phyloP scores from a whole-genome alignment of 345 rosid genomes.

The Trapa incisa region DNA sequence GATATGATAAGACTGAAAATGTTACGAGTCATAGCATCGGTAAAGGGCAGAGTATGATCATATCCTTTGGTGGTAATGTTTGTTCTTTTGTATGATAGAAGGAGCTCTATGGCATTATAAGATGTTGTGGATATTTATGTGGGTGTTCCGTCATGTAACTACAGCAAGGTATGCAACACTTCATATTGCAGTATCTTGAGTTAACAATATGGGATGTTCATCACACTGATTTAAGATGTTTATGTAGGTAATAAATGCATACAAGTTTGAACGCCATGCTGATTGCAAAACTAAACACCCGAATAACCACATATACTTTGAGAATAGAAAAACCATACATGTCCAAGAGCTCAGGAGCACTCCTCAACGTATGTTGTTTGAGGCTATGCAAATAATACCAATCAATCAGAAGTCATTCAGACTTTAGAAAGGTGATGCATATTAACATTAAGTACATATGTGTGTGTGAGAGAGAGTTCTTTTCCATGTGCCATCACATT shows the following conservation, averaged over 20 bases:
- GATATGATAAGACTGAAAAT: slow-evolving; percentile 19
- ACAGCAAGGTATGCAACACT: slow-evolving; percentile 46
- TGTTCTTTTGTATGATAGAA: slow-evolving; percentile 21
- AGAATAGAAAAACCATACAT: slow-evolving; percentile 88
- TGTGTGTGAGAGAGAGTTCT: no score
- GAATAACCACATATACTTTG: slow-evolving; percentile 87
- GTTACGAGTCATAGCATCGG: slow-evolving; percentile 25
- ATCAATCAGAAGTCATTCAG: slow-evolving; percentile 82
- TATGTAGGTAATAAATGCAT: slow-evolving; percentile 71
- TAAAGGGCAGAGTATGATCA: slow-evolving; percentile 49
- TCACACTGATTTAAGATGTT: not conserved
- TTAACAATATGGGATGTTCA: not conserved
- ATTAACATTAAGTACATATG: not conserved
- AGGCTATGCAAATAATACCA: slow-evolving; percentile 66
- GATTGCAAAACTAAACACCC: slow-evolving; percentile 93
- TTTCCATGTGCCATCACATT: no score
- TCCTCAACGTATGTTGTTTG: slow-evolving; percentile 65
- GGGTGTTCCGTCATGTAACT: slow-evolving; percentile 71
- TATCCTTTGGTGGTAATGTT: slow-evolving; percentile 45
- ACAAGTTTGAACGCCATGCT: slow-evolving; percentile 87
- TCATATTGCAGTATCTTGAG: not conserved
- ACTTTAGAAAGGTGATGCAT: slow-evolving; percentile 66
- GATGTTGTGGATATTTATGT: slow-evolving; percentile 86
- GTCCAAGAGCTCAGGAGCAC: slow-evolving; percentile 84
- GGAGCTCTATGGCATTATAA: slow-evolving; percentile 79